phyloP scores from a whole-genome alignment of 192 early-diverging fungal genomes.

The Entophlyctis luteolus region DNA sequence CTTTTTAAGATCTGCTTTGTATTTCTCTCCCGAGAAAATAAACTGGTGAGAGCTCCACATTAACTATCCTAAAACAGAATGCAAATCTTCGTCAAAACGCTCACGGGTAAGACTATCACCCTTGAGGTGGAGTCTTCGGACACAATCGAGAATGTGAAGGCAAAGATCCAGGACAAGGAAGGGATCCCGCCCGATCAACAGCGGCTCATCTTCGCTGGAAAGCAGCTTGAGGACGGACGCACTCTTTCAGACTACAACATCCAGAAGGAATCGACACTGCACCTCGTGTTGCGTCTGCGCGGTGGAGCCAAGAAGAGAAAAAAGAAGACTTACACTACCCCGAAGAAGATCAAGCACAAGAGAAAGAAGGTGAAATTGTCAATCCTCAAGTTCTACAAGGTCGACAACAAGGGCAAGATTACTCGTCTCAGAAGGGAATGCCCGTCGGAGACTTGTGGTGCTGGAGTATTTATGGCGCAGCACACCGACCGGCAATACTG shows the following conservation, averaged over 20 bases:
- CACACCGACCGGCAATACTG: slow-evolving; percentile 99
- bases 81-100: slow-evolving; percentile 77
- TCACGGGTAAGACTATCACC: slow-evolving; percentile 75
- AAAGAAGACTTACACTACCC: slow-evolving; percentile 99
- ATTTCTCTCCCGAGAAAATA: too few relatives aligned
- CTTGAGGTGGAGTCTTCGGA: slow-evolving; percentile 73
- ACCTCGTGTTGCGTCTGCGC: slow-evolving; percentile 66
- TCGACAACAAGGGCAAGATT: slow-evolving; percentile 94
- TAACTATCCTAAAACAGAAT: slow-evolving; percentile 37
- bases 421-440: slow-evolving; percentile 99
- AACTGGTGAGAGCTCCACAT: too few relatives aligned
- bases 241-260: slow-evolving; percentile 72
- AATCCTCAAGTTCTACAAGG: slow-evolving; percentile 99
- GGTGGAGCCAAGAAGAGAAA: slow-evolving; percentile 88
- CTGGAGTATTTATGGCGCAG: slow-evolving; percentile 99
- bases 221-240: slow-evolving; percentile 72
- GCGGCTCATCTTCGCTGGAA: slow-evolving; percentile 74
- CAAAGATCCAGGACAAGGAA: slow-evolving; percentile 78
- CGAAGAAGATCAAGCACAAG: slow-evolving; percentile 99
- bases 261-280: slow-evolving; percentile 68
- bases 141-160: slow-evolving; percentile 75
- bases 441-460: slow-evolving; percentile 92
- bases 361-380: slow-evolving; percentile 98
- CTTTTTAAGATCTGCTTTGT: too few relatives aligned
- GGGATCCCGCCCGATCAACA: slow-evolving; percentile 76